These are phyloP conservation scores for Pinus taeda DNA, from an alignment of 75 land plant species.

Conservation along the genomic window DNA sequence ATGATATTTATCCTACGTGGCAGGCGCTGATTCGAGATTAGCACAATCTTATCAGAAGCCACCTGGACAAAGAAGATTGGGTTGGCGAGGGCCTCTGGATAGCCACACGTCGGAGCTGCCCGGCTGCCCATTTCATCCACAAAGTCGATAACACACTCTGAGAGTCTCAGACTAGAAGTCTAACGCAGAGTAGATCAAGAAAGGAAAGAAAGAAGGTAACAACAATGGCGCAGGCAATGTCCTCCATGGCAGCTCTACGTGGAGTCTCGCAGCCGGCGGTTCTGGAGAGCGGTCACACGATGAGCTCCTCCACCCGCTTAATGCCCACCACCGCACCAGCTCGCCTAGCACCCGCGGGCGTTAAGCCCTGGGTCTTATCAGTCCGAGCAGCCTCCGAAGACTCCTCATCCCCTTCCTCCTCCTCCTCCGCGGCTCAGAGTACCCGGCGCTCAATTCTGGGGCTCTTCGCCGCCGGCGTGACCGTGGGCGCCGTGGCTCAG, in stretches of 20 bases:
- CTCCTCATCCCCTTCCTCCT: not conserved
- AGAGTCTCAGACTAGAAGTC: not conserved
- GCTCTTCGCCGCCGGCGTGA: constrained; percentile 43
- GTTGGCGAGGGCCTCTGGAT: not conserved
- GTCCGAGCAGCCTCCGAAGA: not conserved
- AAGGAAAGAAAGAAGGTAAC: not conserved
- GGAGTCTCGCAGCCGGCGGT: constrained; percentile 39
- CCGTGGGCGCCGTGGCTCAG: constrained; percentile 40
- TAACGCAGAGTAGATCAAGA: not conserved
- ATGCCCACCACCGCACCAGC: not conserved
- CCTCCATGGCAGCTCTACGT: constrained; percentile 56
- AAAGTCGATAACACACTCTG: not conserved
- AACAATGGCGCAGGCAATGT: constrained; percentile 60
- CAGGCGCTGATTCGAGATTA: no score
- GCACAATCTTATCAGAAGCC: not conserved
- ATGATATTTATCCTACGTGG: no score
- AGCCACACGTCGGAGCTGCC: constrained; percentile 8
- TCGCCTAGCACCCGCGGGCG: not conserved
- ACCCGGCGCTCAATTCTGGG: constrained; percentile 61
- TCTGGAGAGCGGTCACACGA: constrained; percentile 43
- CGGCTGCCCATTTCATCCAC: not conserved
- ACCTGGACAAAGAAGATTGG: constrained; percentile 4
- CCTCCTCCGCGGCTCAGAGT: constrained; percentile 9
- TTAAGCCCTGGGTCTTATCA: not conserved
- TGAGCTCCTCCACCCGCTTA: constrained; percentile 43